phyloP scores from a whole-genome alignment of 495 filamentous ascomycete genomes.

The Podospora pseudopauciseta region DNA sequence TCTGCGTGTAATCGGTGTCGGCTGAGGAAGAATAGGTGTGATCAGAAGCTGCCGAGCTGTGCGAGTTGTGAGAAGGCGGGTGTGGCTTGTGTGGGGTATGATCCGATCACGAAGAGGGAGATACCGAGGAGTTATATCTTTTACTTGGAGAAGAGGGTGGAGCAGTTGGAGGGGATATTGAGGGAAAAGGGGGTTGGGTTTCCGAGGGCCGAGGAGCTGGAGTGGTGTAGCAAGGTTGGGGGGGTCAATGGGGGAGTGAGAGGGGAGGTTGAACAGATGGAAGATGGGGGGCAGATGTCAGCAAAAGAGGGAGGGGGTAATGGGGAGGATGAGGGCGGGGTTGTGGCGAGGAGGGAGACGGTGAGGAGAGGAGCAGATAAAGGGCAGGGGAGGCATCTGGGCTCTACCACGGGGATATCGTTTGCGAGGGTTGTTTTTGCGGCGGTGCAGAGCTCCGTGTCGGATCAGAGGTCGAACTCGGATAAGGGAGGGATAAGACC shows the following conservation, averaged over 20 bases:
- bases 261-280: not conserved
- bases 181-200: conserved; percentile 65
- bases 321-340: conserved; percentile 34
- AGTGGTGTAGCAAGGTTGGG: conserved; percentile 58
- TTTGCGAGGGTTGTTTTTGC: conserved; percentile 94
- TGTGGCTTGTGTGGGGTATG: conserved; percentile 88
- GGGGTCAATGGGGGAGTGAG: conserved; percentile 21
- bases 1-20: conserved; percentile 93
- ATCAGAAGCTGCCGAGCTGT: conserved; percentile 86
- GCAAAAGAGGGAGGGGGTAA: conserved; percentile 26
- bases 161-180: conserved; percentile 77
- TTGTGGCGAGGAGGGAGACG: conserved; percentile 32
- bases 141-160: conserved; percentile 82
- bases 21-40: conserved; percentile 88
- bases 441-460: conserved; percentile 83
- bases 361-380: conserved; percentile 58
- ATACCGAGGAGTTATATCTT: conserved; percentile 92
- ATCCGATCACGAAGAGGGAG: conserved; percentile 91
- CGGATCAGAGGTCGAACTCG: conserved; percentile 58
- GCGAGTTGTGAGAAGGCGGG: conserved; percentile 85
- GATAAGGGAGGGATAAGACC: conserved; percentile 49
- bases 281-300: not conserved
- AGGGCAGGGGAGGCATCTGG: conserved; percentile 78
- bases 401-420: conserved; percentile 85
- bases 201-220: conserved; percentile 72